Percentiles rank a stretch among this genome's conserved stretches.
Evolutionary conservation across 148 eudicot species (phyloP).

Genomic region (Linanthus parryae): DNA sequence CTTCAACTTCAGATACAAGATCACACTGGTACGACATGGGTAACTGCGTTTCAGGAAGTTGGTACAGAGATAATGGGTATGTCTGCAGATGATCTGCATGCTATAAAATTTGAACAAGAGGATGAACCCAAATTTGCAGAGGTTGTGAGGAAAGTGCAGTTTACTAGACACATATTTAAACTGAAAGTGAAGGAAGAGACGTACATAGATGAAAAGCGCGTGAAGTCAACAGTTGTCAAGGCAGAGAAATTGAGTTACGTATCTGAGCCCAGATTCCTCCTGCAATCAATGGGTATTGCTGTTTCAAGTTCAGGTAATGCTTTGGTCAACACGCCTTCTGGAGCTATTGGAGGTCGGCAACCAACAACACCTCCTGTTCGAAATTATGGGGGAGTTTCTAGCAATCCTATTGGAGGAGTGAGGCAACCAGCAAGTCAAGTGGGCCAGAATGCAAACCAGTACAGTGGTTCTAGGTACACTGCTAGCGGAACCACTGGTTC

Average conservation of each 20-base stretch:
- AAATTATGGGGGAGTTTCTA: conserved; percentile 23
- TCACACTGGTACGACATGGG: conserved; percentile 87
- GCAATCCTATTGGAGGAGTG: conserved; percentile 18
- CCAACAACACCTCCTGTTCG: conserved; percentile 19
- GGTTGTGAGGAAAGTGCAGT: conserved; percentile 35
- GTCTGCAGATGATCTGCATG: conserved; percentile 62
- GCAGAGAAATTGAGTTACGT: conserved; percentile 51
- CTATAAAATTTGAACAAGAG: conserved; percentile 58
- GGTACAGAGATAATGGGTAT: conserved; percentile 83
- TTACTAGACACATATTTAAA: conserved; percentile 56
- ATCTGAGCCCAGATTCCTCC: conserved; percentile 48
- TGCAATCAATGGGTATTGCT: conserved; percentile 35
- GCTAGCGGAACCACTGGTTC: conserved; percentile 24
- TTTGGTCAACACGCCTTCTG: no score
- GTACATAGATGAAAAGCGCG: conserved; percentile 76
- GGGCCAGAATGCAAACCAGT: conserved; percentile 47
- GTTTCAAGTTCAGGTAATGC: no score
- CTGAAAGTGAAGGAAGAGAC: conserved; percentile 94
- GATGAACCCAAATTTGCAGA: conserved; percentile 66
- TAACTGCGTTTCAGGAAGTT: conserved; percentile 80
- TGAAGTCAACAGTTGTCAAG: conserved; percentile 79
- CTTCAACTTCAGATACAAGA: conserved; percentile 91
- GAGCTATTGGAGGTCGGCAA: conserved; percentile 22
- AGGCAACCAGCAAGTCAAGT: conserved; percentile 22
- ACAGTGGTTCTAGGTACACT: conserved; percentile 33